Percentiles rank a stretch among this genome's conserved stretches.
These are phyloP conservation scores for Blastobotrys robertii DNA, from an alignment of 805 yeast species.

Conservation along the genomic window DNA sequence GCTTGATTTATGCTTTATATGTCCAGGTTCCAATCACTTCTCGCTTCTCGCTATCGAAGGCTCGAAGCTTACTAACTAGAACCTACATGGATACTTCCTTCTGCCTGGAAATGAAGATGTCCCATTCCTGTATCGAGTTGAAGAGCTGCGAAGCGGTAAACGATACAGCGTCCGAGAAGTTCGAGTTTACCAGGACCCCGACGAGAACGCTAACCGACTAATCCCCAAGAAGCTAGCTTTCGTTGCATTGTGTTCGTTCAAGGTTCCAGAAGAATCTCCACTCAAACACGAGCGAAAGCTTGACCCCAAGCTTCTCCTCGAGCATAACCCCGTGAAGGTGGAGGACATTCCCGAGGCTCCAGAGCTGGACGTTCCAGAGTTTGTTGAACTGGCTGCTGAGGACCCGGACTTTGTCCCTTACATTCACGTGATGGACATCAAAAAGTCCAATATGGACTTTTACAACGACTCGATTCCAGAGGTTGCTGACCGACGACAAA, in stretches of 20 bases:
- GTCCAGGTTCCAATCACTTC: too few species aligned
- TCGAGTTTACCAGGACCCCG: conserved; percentile 20
- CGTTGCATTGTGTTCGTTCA: conserved; percentile 12
- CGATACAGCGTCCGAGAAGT: conserved; percentile 19
- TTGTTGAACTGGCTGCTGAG: conserved; percentile 13
- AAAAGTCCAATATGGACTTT: conserved; percentile 20
- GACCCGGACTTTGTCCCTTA: conserved; percentile 10
- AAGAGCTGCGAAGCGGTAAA: conserved; percentile 20
- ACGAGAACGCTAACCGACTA: conserved; percentile 4
- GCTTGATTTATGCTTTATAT: too few species aligned
- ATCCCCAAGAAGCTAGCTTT: conserved; percentile 13
- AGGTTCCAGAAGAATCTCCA: conserved; percentile 9
- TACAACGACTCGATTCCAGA: conserved; percentile 11
- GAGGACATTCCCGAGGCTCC: conserved; percentile 18
- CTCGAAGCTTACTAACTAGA: background rate
- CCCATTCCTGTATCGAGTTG: conserved; percentile 23
- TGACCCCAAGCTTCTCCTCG: conserved; percentile 10
- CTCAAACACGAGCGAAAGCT: conserved; percentile 11
- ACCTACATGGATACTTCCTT: conserved; percentile 22
- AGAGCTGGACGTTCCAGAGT: conserved; percentile 19
- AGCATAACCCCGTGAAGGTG: conserved; percentile 6
- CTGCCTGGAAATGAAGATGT: conserved; percentile 20
- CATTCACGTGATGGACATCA: conserved; percentile 23
- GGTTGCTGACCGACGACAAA: conserved; percentile 17
- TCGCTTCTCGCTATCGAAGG: too few species aligned